Evolutionary conservation across 2,329 filamentous ascomycete genomes (phyloP), one percentile per base, ranked within the genome.

Genomic region (Harringtonia lauricola): DNA sequence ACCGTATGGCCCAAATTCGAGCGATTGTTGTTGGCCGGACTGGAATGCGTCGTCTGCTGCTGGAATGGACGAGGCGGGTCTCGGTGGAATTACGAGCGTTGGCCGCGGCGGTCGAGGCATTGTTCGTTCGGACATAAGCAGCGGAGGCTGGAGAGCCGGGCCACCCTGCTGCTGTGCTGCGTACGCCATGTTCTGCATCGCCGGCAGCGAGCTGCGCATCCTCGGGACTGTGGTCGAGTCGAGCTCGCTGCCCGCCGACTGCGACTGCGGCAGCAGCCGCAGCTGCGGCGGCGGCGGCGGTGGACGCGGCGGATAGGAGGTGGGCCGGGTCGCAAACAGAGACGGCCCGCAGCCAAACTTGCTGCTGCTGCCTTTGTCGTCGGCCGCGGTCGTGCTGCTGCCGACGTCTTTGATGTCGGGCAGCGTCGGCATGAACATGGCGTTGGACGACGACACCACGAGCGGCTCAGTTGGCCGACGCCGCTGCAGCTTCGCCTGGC

Each of bases 251-350:
- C n/a, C n/a, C n/a, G 18, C 31, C 22, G 24, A 29, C 24, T 7
- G 24, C 28, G 24, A 6, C 8, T n/a, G 39, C 18, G 42, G 19
- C 9, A 48, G 29, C 1, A 48, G 39, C 3, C 47, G 48, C 36
- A 41, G 43, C 43, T 50, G 43, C 18, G 46, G 46, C 8, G 46
- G 29, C 14, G 46, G 48, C n/a, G 48, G 48, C 10, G 44, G 36
- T 13, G 48, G 48, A 2, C 48, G 47, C 26, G 36, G 36, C 18
- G 47, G 46, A 10, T 38, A 17, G 22, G 45, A 36, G 33, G 30
- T 31, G 22, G 41, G 14, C 17, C 41, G 43, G 34, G 33, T 24
- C 24, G 24, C 7, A 26, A 26, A 26, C 8, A 13, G 8, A 13
- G 15, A 31, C 13, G 30, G 30, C 12, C 12, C 8, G 15, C 14